A percentile compares a stretch with the other conserved stretches of the same genome.
Evolutionary conservation across 495 filamentous ascomycete genomes (phyloP).

Genomic region (Haplographium delicatum): DNA sequence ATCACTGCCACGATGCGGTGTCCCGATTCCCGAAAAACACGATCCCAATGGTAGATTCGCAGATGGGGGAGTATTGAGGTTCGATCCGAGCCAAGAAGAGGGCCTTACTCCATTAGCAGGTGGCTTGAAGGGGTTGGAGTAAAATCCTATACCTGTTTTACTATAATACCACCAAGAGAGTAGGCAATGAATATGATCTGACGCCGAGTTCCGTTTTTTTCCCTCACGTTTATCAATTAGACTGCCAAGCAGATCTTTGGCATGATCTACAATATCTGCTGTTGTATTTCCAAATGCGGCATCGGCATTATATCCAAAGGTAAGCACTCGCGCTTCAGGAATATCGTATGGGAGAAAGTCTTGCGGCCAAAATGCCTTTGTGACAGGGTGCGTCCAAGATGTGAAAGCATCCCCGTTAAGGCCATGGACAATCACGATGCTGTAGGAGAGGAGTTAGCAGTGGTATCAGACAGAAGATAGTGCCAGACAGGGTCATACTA

Average conservation of each 20-base stretch:
- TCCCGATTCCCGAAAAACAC: constrained; percentile 40
- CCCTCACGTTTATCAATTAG: constrained; percentile 1
- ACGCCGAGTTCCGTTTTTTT: constrained; percentile 22
- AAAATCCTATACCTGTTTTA: constrained; percentile 4
- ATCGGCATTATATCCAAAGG: constrained; percentile 36
- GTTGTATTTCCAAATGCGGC: constrained; percentile 3
- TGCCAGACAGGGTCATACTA: neutral
- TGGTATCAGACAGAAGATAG: neutral
- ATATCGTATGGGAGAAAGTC: constrained; percentile 32
- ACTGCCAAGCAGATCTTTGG: constrained; percentile 1
- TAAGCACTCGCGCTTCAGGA: constrained; percentile 34
- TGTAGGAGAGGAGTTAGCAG: neutral
- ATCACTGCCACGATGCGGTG: constrained; percentile 32
- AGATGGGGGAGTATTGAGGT: constrained; percentile 16
- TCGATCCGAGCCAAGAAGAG: constrained; percentile 4
- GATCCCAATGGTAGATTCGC: constrained; percentile 30
- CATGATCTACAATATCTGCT: constrained; percentile 1
- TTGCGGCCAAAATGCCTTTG: constrained; percentile 33
- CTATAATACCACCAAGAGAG: constrained; percentile 4
- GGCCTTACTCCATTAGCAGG: neutral
- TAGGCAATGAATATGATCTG: constrained; percentile 6
- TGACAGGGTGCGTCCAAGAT: constrained; percentile 13
- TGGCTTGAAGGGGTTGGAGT: neutral
- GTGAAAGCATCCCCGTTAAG: constrained; percentile 28
- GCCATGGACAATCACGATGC: constrained; percentile 28